These are phyloP conservation scores for Beauveria bassiana DNA, from an alignment of 2,329 filamentous ascomycete species.

Conservation along the genomic window DNA sequence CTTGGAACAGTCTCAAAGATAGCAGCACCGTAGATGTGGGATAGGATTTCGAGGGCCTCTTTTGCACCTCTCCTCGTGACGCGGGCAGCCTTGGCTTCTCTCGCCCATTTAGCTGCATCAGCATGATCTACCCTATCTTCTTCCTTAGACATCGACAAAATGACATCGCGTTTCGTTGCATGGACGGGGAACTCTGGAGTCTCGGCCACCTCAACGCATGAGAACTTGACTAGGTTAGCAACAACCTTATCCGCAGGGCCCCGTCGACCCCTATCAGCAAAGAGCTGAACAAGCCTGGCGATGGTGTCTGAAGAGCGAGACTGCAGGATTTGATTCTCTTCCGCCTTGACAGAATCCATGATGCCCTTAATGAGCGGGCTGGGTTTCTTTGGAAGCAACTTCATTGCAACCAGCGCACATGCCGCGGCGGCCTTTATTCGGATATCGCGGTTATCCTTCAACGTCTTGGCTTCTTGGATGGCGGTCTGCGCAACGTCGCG, in stretches of 20 bases:
- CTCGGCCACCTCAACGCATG: slow-evolving; percentile 93
- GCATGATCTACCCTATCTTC: slow-evolving; percentile 90
- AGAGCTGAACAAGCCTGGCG: slow-evolving; percentile 75
- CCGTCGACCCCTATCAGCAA: slow-evolving; percentile 70
- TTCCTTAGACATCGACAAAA: slow-evolving; percentile 92
- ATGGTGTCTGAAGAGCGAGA: slow-evolving; percentile 79
- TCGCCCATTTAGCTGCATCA: slow-evolving; percentile 83
- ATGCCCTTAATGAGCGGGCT: slow-evolving; percentile 88
- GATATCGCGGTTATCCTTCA: slow-evolving; percentile 76
- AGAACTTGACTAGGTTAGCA: slow-evolving; percentile 92
- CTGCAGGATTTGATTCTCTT: slow-evolving; percentile 86
- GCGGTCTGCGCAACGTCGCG: slow-evolving; percentile 60
- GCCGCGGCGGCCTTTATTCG: slow-evolving; percentile 82
- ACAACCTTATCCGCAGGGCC: slow-evolving; percentile 94
- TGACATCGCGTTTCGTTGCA: slow-evolving; percentile 66
- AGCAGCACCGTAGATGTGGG: slow-evolving; percentile 66
- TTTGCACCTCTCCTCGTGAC: slow-evolving; percentile 91
- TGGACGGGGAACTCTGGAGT: slow-evolving; percentile 92
- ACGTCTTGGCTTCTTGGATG: slow-evolving; percentile 69
- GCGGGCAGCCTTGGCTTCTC: slow-evolving; percentile 78
- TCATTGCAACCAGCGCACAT: slow-evolving; percentile 81
- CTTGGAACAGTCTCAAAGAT: slow-evolving; percentile 82
- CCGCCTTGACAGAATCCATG: slow-evolving; percentile 96
- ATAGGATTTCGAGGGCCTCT: slow-evolving; percentile 83
- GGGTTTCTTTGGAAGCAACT: slow-evolving; percentile 84